Base-by-base conservation (phyloP, 768 basidiomycete species). In the Favolaschia claudopus region DNA sequence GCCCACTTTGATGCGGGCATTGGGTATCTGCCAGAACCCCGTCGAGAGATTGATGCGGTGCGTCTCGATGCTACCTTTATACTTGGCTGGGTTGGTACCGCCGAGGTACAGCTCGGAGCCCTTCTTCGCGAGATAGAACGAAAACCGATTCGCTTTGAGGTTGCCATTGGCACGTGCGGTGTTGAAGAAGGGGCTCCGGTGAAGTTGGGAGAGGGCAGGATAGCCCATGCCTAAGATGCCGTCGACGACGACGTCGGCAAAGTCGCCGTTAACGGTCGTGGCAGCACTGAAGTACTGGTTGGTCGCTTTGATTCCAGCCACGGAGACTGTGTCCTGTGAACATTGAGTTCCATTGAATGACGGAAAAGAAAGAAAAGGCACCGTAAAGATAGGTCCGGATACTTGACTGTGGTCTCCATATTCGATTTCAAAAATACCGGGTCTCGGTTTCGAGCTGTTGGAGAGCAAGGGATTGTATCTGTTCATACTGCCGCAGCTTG, bases 81-180 rank as follows among this genome's bases (percentile, higher is more conserved):
- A 87, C 60, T 78, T 70, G 25, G 58, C 59, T 7, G 63, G 53
- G 67, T 88, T 76, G 17, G 75, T 72, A 27, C 83, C 86, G 7
- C 85, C 85, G 45, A 88, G 69, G 58, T 70, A 79, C 22, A 88
- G 77, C 70, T 84, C 83, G 22, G 79, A 76, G 40, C 70, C 73
- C 19, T 69, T 70, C 20, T 69, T 14, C 10, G 77, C 65, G 38
- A 85, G 74, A 47, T 78, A 77, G 62, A 86, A 77, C 36, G 77
- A 75, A 61, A 86, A 85, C 44, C 73, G 67, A 46, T 73, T 67
- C 28, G 75, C 64, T 4, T 70, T 25, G 19, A 74, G 65, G 19
- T 60, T 55, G n/a, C 69, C 72, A 29, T 78, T 64, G 7, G 68
- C 60, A 27, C 78, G 47, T 40, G 82, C 75, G 10, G 76, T 78